Conservation (phyloP, 257 asterid species). For the Capsicum pubescens region DNA sequence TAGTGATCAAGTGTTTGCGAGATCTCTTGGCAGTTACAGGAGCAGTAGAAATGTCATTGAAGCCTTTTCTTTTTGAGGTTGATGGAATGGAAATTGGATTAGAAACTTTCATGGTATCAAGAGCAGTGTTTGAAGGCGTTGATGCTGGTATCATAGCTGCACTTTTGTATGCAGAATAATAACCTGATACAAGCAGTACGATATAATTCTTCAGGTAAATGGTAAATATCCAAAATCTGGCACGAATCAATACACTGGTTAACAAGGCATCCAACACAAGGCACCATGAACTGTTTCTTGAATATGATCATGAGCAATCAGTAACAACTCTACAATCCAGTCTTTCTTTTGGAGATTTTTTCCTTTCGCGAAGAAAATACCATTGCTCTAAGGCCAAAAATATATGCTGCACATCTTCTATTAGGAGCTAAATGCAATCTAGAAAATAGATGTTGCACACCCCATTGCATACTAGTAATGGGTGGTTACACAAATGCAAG, state of each 20-base stretch:
- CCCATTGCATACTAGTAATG: background rate
- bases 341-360: background rate
- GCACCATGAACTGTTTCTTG: background rate
- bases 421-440: background rate
- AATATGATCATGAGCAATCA: background rate
- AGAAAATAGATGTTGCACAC: background rate
- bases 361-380: background rate
- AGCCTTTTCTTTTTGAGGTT: constrained; percentile 59
- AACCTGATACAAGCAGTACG: constrained; percentile 49
- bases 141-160: constrained; percentile 55
- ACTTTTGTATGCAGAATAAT: constrained; percentile 46
- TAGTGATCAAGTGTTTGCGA: constrained; percentile 46
- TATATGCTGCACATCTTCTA: background rate
- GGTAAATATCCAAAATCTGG: background rate
- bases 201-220: background rate
- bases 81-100: constrained; percentile 48
- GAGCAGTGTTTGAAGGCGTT: constrained; percentile 35
- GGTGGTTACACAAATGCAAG: constrained; percentile 8
- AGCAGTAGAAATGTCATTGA: constrained; percentile 46
- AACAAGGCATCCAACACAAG: background rate
- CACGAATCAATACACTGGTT: background rate
- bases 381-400: background rate
- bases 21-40: constrained; percentile 54
- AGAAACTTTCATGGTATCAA: constrained; percentile 44
- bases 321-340: background rate